Percentiles rank a stretch among this genome's conserved stretches.
These are phyloP conservation scores for Populus simonii DNA, from an alignment of 345 rosid species.

Conservation along the genomic window DNA sequence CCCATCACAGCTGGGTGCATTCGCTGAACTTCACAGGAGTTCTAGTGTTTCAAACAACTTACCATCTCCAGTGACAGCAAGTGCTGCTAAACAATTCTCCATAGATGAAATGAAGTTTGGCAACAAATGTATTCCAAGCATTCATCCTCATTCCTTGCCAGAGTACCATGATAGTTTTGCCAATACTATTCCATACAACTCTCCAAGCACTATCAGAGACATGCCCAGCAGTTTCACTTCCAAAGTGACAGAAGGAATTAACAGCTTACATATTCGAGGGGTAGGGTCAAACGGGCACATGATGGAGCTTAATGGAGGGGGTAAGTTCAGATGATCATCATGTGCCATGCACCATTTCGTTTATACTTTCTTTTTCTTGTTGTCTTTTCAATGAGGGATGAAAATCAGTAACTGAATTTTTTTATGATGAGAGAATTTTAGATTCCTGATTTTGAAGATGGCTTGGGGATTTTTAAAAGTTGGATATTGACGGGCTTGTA, in stretches of 20 bases:
- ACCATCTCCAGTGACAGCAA: constrained; percentile 55
- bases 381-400: background rate
- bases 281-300: constrained; percentile 41
- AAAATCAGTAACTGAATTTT: background rate
- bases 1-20: constrained; percentile 18
- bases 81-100: constrained; percentile 54
- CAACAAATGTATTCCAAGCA: constrained; percentile 46
- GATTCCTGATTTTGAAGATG: background rate
- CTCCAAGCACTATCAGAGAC: constrained; percentile 36
- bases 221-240: constrained; percentile 33
- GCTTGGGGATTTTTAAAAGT: background rate
- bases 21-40: constrained; percentile 20
- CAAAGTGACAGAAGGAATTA: constrained; percentile 45
- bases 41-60: constrained; percentile 69
- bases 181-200: constrained; percentile 55
- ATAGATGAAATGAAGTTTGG: constrained; percentile 56
- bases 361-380: background rate
- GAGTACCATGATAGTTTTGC: constrained; percentile 63
- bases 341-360: constrained; percentile 7
- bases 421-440: background rate
- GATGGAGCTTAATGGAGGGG: constrained; percentile 42
- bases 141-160: constrained; percentile 79
- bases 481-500: background rate
- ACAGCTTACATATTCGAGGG: constrained; percentile 50
- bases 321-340: constrained; percentile 29